Percentiles rank a stretch among this genome's conserved stretches.
Conservation (phyloP, 352 stramenopile genomes). For the Globisporangium irregulare region DNA sequence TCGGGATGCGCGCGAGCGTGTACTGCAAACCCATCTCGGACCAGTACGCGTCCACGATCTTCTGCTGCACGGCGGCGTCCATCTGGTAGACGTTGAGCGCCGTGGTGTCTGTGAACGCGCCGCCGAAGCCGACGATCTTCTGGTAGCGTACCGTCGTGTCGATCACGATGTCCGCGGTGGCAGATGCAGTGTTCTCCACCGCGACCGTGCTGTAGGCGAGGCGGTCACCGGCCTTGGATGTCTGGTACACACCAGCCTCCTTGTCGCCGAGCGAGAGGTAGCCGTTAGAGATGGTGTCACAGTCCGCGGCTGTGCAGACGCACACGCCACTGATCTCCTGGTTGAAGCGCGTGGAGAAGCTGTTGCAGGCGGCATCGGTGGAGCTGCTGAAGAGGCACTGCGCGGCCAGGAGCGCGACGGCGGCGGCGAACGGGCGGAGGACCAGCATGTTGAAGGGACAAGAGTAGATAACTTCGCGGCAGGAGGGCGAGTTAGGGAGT, state of each 20-base stretch:
- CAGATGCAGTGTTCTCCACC: slow-evolving; percentile 17
- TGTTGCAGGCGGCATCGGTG: slow-evolving; percentile 16
- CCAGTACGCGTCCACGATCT: slow-evolving; percentile 82
- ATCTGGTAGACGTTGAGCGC: slow-evolving; percentile 80
- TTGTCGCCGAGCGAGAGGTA: slow-evolving; percentile 33
- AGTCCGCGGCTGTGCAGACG: slow-evolving; percentile 46
- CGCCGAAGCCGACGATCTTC: slow-evolving; percentile 86
- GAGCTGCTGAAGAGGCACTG: slow-evolving; percentile 16
- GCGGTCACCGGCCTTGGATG: slow-evolving; percentile 45
- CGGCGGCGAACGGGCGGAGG: slow-evolving; percentile 12
- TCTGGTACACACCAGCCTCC: slow-evolving; percentile 50
- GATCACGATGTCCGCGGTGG: slow-evolving; percentile 38
- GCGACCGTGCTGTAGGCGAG: slow-evolving; percentile 38
- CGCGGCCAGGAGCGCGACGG: slow-evolving; percentile 11
- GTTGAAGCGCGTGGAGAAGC: slow-evolving; percentile 42
- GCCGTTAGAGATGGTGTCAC: slow-evolving; percentile 51
- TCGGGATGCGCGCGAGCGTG: slow-evolving; percentile 78
- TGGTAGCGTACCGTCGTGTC: slow-evolving; percentile 60
- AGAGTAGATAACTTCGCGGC: slow-evolving; percentile 2
- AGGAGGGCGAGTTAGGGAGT: slow-evolving; percentile 13
- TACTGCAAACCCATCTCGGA: slow-evolving; percentile 77
- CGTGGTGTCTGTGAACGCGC: slow-evolving; percentile 86
- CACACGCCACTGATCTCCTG: slow-evolving; percentile 47
- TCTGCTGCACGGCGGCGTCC: slow-evolving; percentile 46
- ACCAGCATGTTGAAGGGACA: slow-evolving; percentile 13